These are phyloP conservation scores for Aschersonia sp. DNA, from an alignment of 2,329 filamentous ascomycete species.

Conservation along the genomic window DNA sequence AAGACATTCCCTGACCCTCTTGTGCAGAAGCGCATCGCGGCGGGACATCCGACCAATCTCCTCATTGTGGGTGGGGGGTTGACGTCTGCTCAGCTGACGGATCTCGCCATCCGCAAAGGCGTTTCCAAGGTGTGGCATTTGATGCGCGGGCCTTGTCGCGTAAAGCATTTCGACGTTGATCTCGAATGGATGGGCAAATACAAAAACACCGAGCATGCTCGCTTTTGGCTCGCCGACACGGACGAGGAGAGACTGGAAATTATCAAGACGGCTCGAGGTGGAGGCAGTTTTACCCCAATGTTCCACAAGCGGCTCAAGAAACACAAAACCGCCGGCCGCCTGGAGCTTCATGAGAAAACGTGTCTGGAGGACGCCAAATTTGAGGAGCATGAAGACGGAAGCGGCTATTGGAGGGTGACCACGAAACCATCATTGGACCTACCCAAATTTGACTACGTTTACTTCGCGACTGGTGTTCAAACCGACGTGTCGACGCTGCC, in stretches of 20 bases:
- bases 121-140: conserved; percentile 56
- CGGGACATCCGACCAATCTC: conserved; percentile 39
- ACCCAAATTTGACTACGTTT: conserved; percentile 52
- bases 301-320: conserved; percentile 53
- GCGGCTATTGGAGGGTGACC: conserved; percentile 23
- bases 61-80: conserved; percentile 63
- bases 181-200: conserved; percentile 74
- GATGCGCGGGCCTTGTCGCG: conserved; percentile 42
- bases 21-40: conserved; percentile 37
- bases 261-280: conserved; percentile 50
- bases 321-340: conserved; percentile 34
- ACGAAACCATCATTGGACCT: conserved; percentile 39
- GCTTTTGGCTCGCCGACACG: conserved; percentile 63
- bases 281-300: conserved; percentile 60
- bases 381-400: conserved; percentile 21
- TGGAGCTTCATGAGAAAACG: conserved; percentile 44
- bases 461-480: conserved; percentile 61
- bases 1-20: conserved; percentile 38
- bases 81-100: conserved; percentile 60
- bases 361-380: conserved; percentile 36
- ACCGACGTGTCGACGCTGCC: conserved; percentile 47
- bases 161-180: conserved; percentile 68
- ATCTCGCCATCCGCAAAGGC: conserved; percentile 49
- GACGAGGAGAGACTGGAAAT: conserved; percentile 55
- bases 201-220: conserved; percentile 60